Evolutionary conservation across 2,329 filamentous ascomycete genomes (phyloP).

Genomic region (Lomentospora prolificans): DNA sequence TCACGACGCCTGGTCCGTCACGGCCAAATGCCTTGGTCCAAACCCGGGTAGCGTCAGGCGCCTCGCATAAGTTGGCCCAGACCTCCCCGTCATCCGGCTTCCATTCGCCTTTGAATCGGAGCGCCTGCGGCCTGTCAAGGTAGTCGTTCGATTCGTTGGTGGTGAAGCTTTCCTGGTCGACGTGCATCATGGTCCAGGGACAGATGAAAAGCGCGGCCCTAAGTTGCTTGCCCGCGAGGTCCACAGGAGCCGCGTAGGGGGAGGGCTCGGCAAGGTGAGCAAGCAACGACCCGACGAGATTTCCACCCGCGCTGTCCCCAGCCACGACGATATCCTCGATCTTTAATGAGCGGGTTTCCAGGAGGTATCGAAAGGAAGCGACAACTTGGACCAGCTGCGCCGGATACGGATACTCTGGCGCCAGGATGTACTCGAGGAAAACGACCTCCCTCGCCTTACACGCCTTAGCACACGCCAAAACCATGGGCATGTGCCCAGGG

Average conservation of each 20-base stretch:
- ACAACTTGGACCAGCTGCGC: slow-evolving; percentile 15
- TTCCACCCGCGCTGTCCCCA: slow-evolving; percentile 16
- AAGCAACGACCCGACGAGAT: slow-evolving; percentile 14
- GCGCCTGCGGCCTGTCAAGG: slow-evolving; percentile 6
- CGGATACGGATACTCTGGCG: slow-evolving; percentile 15
- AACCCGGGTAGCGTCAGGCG: slow-evolving; percentile 2
- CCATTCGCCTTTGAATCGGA: slow-evolving; percentile 1
- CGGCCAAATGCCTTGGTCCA: slow-evolving; percentile 8
- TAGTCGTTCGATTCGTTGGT: slow-evolving; percentile 14
- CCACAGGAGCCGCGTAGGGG: slow-evolving; percentile 11
- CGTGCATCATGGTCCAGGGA: slow-evolving; percentile 14
- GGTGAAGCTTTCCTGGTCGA: slow-evolving; percentile 11
- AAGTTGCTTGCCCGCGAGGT: slow-evolving; percentile 8
- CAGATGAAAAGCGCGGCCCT: slow-evolving; percentile 13
- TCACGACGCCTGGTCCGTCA: background rate
- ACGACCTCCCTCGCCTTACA: slow-evolving; percentile 11
- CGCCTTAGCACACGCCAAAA: slow-evolving; percentile 9
- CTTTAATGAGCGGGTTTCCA: slow-evolving; percentile 6
- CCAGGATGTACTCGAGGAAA: slow-evolving; percentile 16
- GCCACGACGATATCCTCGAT: slow-evolving; percentile 13
- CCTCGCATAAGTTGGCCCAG: slow-evolving; percentile 8
- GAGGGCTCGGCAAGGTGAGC: slow-evolving; percentile 14
- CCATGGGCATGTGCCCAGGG: slow-evolving; percentile 13
- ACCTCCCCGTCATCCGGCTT: slow-evolving; percentile 6
- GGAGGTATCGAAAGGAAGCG: slow-evolving; percentile 14